Evolutionary conservation across 2,329 filamentous ascomycete species (phyloP).

Genomic region (Arthrobotrys pseudoclavata): DNA sequence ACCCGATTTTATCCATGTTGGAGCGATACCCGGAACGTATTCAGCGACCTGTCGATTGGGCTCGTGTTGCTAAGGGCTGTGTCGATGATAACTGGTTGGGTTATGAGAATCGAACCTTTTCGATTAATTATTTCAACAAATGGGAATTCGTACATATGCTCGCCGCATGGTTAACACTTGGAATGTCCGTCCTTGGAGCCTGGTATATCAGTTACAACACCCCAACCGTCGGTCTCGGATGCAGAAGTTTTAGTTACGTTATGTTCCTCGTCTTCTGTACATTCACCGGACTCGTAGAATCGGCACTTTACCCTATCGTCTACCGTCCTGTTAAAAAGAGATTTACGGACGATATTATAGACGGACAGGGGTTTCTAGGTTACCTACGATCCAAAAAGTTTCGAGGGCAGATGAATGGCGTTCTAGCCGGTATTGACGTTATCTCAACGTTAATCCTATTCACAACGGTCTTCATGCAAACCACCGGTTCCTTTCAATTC

Average conservation of each 20-base stretch:
- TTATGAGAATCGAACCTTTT: constrained; percentile 63
- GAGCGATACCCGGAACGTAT: constrained; percentile 43
- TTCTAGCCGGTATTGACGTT: constrained; percentile 65
- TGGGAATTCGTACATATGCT: constrained; percentile 68
- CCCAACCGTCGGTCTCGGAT: constrained; percentile 68
- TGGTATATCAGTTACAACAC: constrained; percentile 68
- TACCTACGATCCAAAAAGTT: constrained; percentile 31
- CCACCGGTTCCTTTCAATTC: constrained; percentile 67
- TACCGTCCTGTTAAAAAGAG: constrained; percentile 54
- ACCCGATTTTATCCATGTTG: constrained; percentile 66
- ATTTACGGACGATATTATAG: constrained; percentile 22
- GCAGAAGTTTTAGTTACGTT: constrained; percentile 67
- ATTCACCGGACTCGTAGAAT: constrained; percentile 66
- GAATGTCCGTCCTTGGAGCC: constrained; percentile 65
- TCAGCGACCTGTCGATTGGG: constrained; percentile 46
- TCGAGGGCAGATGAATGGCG: constrained; percentile 61
- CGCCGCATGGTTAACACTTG: constrained; percentile 66
- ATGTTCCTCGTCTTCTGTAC: constrained; percentile 66
- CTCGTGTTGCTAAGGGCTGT: constrained; percentile 23
- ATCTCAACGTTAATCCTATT: constrained; percentile 66
- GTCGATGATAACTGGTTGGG: constrained; percentile 25
- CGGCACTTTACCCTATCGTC: constrained; percentile 55
- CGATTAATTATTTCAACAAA: constrained; percentile 67
- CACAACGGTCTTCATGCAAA: constrained; percentile 67
- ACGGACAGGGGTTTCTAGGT: constrained; percentile 23